Conservation (phyloP, 2,329 filamentous ascomycete genomes). For the Diatrype stigma region DNA sequence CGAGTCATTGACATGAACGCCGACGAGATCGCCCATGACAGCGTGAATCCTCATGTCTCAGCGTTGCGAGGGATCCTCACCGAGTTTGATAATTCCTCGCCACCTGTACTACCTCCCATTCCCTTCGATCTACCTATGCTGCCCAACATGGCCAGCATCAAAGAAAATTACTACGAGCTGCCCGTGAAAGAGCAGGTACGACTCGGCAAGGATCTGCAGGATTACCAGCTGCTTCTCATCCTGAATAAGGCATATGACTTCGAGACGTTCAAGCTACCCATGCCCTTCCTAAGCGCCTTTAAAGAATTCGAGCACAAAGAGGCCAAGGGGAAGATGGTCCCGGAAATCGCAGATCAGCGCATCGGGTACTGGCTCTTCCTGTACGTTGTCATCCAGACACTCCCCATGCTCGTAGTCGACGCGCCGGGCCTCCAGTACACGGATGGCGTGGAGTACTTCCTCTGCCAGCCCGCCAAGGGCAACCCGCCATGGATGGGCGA, state of each 20-base stretch:
- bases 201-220: constrained; percentile 67
- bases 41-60: constrained; percentile 56
- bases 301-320: constrained; percentile 68
- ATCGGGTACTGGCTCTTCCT: constrained; percentile 79
- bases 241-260: constrained; percentile 79
- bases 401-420: constrained; percentile 75
- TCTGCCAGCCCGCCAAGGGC: constrained; percentile 70
- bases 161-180: constrained; percentile 60
- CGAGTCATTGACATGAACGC: constrained; percentile 67
- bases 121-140: constrained; percentile 83
- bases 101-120: constrained; percentile 85
- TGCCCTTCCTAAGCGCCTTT: constrained; percentile 66
- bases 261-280: constrained; percentile 55
- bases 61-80: constrained; percentile 75
- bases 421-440: constrained; percentile 65
- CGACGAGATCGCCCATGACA: constrained; percentile 49
- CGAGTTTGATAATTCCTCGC: constrained; percentile 85
- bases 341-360: constrained; percentile 67
- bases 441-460: constrained; percentile 75
- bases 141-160: constrained; percentile 63
- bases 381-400: constrained; percentile 71
- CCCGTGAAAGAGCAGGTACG: constrained; percentile 72
- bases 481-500: constrained; percentile 71
- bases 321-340: constrained; percentile 56
- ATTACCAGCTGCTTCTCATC: constrained; percentile 71